These are phyloP conservation scores for Ascochyta clinopodiicola DNA, from an alignment of 2,329 filamentous ascomycete genomes.

Conservation along the genomic window DNA sequence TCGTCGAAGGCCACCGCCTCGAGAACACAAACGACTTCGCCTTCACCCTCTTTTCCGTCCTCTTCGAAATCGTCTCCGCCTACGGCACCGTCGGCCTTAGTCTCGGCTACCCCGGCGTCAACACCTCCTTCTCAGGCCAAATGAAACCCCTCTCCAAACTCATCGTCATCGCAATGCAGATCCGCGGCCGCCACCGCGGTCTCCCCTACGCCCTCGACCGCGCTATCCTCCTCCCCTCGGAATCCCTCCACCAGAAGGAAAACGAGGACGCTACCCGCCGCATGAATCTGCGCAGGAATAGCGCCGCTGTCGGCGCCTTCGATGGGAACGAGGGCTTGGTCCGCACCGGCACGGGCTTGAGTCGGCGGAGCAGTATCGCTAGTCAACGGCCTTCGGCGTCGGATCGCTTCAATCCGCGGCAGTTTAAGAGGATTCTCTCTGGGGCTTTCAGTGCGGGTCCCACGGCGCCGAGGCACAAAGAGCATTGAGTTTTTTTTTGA, in stretches of 20 bases:
- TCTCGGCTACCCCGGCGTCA: constrained; percentile 76
- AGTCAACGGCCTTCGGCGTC: constrained; percentile 9
- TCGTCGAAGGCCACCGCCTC: constrained; percentile 79
- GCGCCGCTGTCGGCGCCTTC: constrained; percentile 24
- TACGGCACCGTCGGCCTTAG: constrained; percentile 88
- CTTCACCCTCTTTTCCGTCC: constrained; percentile 57
- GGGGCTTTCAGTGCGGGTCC: constrained; percentile 35
- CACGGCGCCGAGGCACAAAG: constrained; percentile 11
- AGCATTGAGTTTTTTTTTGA: not conserved
- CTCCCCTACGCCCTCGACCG: constrained; percentile 72
- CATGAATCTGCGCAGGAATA: constrained; percentile 32
- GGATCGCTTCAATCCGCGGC: constrained; percentile 25
- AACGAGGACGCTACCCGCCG: constrained; percentile 58
- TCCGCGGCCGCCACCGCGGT: constrained; percentile 70
- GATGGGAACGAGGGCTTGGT: constrained; percentile 17
- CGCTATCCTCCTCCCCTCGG: constrained; percentile 71
- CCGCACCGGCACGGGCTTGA: constrained; percentile 30
- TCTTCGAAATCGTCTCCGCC: constrained; percentile 52
- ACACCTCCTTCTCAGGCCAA: constrained; percentile 82
- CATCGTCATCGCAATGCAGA: constrained; percentile 71
- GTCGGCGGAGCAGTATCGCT: constrained; percentile 24
- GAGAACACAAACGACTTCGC: constrained; percentile 63
- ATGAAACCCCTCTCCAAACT: constrained; percentile 75
- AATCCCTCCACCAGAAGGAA: constrained; percentile 68
- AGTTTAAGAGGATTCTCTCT: constrained; percentile 29